Evolutionary conservation across 306 rosid species (phyloP).

Genomic region (Malus fusca): DNA sequence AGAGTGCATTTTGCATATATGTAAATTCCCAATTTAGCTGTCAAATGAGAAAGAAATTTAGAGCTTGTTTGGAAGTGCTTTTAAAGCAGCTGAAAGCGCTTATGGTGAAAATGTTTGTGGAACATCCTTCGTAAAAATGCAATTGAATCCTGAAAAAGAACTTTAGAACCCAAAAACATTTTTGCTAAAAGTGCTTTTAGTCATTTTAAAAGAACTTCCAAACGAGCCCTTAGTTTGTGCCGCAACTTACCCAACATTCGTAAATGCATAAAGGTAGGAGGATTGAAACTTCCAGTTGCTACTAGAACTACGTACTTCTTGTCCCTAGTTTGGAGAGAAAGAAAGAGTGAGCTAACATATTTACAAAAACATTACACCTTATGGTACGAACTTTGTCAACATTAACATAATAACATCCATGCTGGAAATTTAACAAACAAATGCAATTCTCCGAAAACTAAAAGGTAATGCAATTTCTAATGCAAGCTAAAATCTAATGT

Average conservation of each 20-base stretch:
- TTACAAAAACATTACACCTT: background rate
- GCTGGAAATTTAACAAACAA: background rate
- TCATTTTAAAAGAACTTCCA: no score
- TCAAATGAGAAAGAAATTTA: background rate
- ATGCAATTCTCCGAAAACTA: background rate
- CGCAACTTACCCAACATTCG: constrained; percentile 72
- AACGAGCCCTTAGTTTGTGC: no score
- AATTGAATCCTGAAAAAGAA: no score
- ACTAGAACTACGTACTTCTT: constrained; percentile 58
- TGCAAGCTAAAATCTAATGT: background rate
- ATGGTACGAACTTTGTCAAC: background rate
- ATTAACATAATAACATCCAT: background rate
- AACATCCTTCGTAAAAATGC: no score
- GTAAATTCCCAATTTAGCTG: background rate
- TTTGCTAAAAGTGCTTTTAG: no score
- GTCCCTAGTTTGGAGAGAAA: constrained; percentile 27
- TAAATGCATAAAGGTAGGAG: constrained; percentile 91
- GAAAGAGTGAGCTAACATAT: background rate
- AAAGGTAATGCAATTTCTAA: background rate
- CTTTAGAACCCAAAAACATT: no score
- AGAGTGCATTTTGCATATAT: background rate
- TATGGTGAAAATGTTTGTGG: no score
- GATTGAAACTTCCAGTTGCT: constrained; percentile 87
- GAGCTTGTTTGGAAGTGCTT: no score
- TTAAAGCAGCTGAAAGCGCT: no score